A percentile compares a stretch with the other conserved stretches of the same genome.
These are phyloP conservation scores for Phaffomyces thermotolerans DNA, from an alignment of 805 yeast species.

Conservation along the genomic window DNA sequence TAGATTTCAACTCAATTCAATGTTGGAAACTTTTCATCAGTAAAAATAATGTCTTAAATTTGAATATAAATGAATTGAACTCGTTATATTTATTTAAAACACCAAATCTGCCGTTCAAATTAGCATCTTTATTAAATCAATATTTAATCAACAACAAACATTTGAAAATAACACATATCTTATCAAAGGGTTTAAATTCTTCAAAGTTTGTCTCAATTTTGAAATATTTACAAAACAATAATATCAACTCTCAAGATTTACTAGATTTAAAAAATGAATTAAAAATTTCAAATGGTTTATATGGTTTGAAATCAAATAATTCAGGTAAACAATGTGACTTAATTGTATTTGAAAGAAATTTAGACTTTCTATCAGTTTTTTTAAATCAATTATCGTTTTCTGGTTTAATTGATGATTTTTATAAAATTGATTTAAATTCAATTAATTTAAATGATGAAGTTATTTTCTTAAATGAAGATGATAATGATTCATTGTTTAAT, in stretches of 20 bases:
- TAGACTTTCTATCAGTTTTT: constrained; percentile 66
- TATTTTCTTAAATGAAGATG: constrained; percentile 15
- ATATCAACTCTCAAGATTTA: constrained; percentile 28
- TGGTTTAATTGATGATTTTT: constrained; percentile 74
- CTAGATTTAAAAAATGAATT: constrained; percentile 25
- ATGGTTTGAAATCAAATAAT: constrained; percentile 30
- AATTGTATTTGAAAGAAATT: constrained; percentile 68
- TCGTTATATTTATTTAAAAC: constrained; percentile 35
- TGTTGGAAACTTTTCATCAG: constrained; percentile 14
- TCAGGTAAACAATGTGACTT: constrained; percentile 55
- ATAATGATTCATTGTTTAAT: constrained; percentile 34
- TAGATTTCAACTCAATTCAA: constrained; percentile 12
- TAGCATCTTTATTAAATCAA: constrained; percentile 35
- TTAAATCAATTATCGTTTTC: constrained; percentile 73
- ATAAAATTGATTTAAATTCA: constrained; percentile 41
- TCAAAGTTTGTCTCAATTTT: constrained; percentile 38
- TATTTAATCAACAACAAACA: constrained; percentile 40
- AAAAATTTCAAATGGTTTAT: constrained; percentile 21
- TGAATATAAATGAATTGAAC: constrained; percentile 15
- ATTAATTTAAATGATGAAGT: constrained; percentile 21
- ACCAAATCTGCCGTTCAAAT: constrained; percentile 22
- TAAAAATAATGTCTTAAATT: constrained; percentile 2
- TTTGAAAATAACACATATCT: constrained; percentile 39
- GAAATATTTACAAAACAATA: constrained; percentile 24
- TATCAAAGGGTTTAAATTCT: constrained; percentile 55